phyloP scores from a whole-genome alignment of 2,329 filamentous ascomycete genomes.

The Aspergillus vadensis region DNA sequence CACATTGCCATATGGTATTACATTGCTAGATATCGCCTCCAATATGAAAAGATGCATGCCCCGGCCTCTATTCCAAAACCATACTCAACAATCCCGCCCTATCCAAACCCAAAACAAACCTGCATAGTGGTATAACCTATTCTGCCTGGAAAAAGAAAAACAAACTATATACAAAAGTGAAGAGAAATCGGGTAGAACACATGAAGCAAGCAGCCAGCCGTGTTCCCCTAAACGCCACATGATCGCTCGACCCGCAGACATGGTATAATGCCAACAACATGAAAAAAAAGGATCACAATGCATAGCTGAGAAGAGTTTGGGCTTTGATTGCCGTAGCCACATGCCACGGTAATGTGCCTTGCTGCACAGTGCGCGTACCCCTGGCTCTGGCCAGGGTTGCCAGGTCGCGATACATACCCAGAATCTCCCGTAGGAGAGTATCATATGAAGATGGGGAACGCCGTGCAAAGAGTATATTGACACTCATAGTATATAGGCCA shows the following conservation, averaged over 20 bases:
- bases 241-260: conserved; percentile 7
- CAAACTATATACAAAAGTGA: conserved; percentile 18
- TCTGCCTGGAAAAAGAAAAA: conserved; percentile 12
- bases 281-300: conserved; percentile 33
- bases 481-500: conserved; percentile 43
- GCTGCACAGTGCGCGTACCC: conserved; percentile 44
- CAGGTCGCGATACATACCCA: conserved; percentile 50
- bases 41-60: neutral
- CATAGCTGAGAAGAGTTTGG: conserved; percentile 45
- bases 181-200: neutral
- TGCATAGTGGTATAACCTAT: conserved; percentile 19
- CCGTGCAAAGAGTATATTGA: conserved; percentile 46
- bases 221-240: conserved; percentile 14
- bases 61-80: neutral
- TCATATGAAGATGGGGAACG: conserved; percentile 35
- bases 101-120: neutral
- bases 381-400: conserved; percentile 45
- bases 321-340: conserved; percentile 48
- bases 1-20: neutral
- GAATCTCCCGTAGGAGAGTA: conserved; percentile 42
- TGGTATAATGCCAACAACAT: conserved; percentile 13
- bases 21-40: neutral
- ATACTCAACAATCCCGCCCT: neutral
- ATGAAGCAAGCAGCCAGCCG: neutral
- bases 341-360: conserved; percentile 52